Base-by-base conservation (phyloP, 164 flowering plant species). In the Sextonia rubra region DNA sequence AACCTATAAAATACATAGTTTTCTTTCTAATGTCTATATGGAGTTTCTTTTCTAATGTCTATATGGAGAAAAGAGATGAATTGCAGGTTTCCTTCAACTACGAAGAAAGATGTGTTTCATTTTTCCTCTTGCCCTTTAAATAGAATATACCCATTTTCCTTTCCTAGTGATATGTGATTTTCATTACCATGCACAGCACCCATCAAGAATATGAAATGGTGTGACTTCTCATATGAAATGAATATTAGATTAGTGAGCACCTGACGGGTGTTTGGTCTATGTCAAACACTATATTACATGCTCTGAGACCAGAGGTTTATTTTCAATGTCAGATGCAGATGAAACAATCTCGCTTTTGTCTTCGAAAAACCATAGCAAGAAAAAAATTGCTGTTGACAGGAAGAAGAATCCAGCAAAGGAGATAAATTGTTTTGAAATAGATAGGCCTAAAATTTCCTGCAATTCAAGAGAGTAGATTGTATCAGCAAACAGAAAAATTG, bases 361-460 rank as follows among this genome's bases (percentile, higher is more conserved):
- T 6, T 61, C 30, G 17, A 52, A 61, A 71, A 37, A 63, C 37
- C 25, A 48, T 14, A 64, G 47, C 12, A 11, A 17, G 27, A 49
- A 1, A 47, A 72, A 64, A 20, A 65, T 17, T 64, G 44, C 26
- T 64, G 69, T 52, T 52, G 68, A 44, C 25, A 27, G 25, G 62
- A 65, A 49, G 62, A 72, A 65, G 27, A 65, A 64, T 48, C 61
- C 75, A 27, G 69, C 68, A 29, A 64, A 72, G 47, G 62, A 47
- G n/a, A 72, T 52, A n/a, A 64, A 72, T 30, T 72, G 74, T n/a
- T 5, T 26, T 20, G 18, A 72, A n/a, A 72, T n/a, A 32, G 75
- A 72, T 24, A 65, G 68, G 24, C 69, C 69, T 12, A 32, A 25
- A 6, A 52, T 52, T 65, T 72, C 75, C 75, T 72, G 75, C 25